These are phyloP conservation scores for Mycena amicta DNA, from an alignment of 768 basidiomycete genomes.

Conservation along the genomic window DNA sequence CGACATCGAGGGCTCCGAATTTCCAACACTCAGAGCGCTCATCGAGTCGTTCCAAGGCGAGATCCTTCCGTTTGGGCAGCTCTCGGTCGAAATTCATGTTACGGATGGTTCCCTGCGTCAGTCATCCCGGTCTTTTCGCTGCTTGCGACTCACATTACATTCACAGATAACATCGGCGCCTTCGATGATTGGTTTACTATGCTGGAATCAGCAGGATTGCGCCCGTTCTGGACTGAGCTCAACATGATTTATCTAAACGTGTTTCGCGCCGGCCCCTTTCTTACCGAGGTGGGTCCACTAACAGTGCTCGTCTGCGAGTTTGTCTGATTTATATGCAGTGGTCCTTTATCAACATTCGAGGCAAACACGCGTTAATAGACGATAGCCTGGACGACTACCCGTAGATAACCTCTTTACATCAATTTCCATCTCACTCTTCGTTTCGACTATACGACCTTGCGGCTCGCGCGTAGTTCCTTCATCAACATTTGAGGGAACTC, in stretches of 20 bases:
- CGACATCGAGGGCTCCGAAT: conserved; percentile 56
- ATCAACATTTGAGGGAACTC: no score
- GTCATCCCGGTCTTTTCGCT: conserved; percentile 12
- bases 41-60: conserved; percentile 32
- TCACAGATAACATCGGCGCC: conserved; percentile 35
- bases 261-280: conserved; percentile 27
- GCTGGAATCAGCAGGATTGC: conserved; percentile 48
- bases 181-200: conserved; percentile 49
- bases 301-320: no score
- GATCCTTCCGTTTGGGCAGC: conserved; percentile 52
- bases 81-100: conserved; percentile 40
- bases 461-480: no score
- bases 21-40: conserved; percentile 42
- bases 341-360: conserved; percentile 12
- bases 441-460: no score
- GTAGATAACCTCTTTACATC: neutral
- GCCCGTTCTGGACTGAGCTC: conserved; percentile 50
- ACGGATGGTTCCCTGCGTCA: conserved; percentile 20
- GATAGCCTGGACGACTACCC: conserved; percentile 6
- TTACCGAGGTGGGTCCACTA: conserved; percentile 37
- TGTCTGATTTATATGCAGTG: conserved; percentile 1
- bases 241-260: conserved; percentile 37
- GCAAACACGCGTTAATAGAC: conserved; percentile 7
- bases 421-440: no score
- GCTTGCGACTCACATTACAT: no score